A percentile compares a stretch with the other conserved stretches of the same genome.
Evolutionary conservation across 257 asterid species (phyloP).

Genomic region (Solanum sitiens): DNA sequence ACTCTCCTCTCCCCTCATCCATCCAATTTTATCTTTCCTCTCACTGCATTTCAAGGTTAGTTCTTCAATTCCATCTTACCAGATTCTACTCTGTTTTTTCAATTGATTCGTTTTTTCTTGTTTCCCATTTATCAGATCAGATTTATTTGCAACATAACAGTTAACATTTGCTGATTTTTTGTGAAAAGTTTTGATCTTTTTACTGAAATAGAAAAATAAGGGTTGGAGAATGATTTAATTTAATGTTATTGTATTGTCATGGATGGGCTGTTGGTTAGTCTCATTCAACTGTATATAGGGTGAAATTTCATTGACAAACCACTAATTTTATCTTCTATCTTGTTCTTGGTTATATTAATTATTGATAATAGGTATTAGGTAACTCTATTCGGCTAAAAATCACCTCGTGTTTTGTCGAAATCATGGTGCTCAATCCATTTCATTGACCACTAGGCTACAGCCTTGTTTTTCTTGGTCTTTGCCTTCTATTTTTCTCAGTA

Average conservation of each 20-base stretch:
- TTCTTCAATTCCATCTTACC: not conserved
- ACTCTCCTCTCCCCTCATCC: not conserved
- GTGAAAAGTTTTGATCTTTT: not conserved
- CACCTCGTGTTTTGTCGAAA: not conserved
- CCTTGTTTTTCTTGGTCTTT: not conserved
- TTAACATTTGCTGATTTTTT: not conserved
- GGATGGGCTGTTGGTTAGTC: not conserved
- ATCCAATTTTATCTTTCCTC: not conserved
- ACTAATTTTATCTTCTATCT: not conserved
- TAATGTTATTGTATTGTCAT: not conserved
- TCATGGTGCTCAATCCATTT: not conserved
- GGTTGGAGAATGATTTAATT: not conserved
- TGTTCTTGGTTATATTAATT: not conserved
- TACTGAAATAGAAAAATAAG: not conserved
- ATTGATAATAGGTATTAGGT: no score
- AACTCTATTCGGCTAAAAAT: not conserved
- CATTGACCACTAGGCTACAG: not conserved
- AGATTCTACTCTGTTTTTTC: not conserved
- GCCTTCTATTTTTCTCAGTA: not conserved
- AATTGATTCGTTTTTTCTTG: not conserved
- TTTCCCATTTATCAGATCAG: not conserved
- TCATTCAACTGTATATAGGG: not conserved
- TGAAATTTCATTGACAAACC: not conserved
- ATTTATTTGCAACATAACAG: not conserved
- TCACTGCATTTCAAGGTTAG: not conserved